phyloP scores from a whole-genome alignment of 768 basidiomycete genomes.

The Boletus subcaerulescens region DNA sequence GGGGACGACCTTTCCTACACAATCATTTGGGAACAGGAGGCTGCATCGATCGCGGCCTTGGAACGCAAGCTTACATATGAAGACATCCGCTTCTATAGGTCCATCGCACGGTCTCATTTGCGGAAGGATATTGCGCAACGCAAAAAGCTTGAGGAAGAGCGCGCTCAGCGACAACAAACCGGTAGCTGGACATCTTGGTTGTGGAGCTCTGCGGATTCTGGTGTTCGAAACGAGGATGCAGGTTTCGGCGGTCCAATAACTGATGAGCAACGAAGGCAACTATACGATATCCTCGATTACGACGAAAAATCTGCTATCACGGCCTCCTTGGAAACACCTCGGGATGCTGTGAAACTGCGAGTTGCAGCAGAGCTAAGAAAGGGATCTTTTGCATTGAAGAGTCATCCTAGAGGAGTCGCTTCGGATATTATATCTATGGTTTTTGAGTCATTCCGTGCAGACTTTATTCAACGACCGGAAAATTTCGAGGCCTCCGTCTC shows the following conservation, averaged over 20 bases:
- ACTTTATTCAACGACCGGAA: constrained; percentile 79
- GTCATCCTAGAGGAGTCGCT: constrained; percentile 60
- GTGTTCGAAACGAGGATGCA: constrained; percentile 46
- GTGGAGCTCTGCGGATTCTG: constrained; percentile 61
- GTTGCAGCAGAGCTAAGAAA: constrained; percentile 76
- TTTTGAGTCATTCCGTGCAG: constrained; percentile 84
- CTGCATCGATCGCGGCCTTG: constrained; percentile 52
- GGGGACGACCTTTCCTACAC: neutral
- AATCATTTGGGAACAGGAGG: constrained; percentile 41
- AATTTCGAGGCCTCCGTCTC: constrained; percentile 85
- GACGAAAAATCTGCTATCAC: constrained; percentile 80
- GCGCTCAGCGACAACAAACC: constrained; percentile 51
- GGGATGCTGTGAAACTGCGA: constrained; percentile 76
- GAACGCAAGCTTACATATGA: constrained; percentile 88
- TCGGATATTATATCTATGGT: constrained; percentile 81
- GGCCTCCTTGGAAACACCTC: constrained; percentile 65
- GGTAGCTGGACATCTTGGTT: constrained; percentile 74
- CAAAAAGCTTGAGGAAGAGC: constrained; percentile 66
- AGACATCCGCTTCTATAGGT: constrained; percentile 96
- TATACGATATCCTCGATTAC: constrained; percentile 89
- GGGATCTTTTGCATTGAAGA: constrained; percentile 83
- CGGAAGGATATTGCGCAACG: constrained; percentile 77
- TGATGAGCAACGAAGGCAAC: constrained; percentile 84
- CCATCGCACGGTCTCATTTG: constrained; percentile 84
- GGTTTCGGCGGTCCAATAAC: constrained; percentile 72